Evolutionary conservation across 202 grass and related monocot genomes (phyloP), one percentile per base, ranked within the genome.

Genomic region (Cymbopogon flexuosus): DNA sequence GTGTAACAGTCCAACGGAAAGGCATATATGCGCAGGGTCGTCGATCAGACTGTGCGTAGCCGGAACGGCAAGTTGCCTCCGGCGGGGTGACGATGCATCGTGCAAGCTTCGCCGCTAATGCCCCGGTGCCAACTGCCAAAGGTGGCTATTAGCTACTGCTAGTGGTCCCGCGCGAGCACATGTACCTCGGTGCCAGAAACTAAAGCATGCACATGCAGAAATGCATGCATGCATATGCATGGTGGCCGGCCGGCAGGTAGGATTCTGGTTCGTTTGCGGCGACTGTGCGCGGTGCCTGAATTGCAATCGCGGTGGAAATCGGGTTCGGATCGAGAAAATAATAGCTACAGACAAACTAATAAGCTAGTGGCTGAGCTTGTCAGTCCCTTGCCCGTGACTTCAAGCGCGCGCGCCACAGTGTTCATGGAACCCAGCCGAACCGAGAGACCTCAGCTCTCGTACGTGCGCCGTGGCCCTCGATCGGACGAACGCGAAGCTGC

Each of bases 351-450:
- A 43, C 40, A 16, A 79, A 23, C 58, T 14, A 27, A n/a, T 2
- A 59, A 68, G 71, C 41, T 77, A 87, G 57, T 83, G 85, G 73
- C 19, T 66, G 85, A 66, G 45, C 47, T 65, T 78, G 67, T 78
- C 73, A 72, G 66, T 29, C 47, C 52, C 73, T 47, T 67, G 67
- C 47, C 52, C 73, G 60, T 67, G 67, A 83, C 78, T 87, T 78
- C 36, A 56, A 58, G 72, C 37, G 58, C 73, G 42, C 42, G 46
- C 46, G 14, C 51, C 34, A 76, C 47, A 75, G 62, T 69, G 84
- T 10, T 86, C 36, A 54, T 87, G 79, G 79, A 77, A 87, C 78
- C 79, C 72, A 77, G 79, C 84, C 65, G 24, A 87, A 87, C 72
- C 33, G 52, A 18, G 39, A 62, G 39, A 62, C 49, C 84, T 60